These are phyloP conservation scores for Pseudozyma tsukubaensis DNA, from an alignment of 1,284 basidiomycete species.

Conservation along the genomic window DNA sequence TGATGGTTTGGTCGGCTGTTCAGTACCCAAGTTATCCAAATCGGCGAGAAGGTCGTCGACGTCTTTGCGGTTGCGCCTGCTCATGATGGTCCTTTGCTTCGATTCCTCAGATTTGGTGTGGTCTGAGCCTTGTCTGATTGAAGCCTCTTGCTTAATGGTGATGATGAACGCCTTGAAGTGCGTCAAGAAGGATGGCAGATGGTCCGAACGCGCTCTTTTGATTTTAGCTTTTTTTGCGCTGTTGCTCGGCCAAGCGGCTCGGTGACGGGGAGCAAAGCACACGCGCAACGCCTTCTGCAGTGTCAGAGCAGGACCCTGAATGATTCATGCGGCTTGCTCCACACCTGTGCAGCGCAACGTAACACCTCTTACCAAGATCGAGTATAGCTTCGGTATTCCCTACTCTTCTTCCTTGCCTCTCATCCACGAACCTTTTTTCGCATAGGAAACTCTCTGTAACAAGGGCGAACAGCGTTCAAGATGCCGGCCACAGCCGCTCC, in stretches of 20 bases:
- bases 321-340: constrained; percentile 10
- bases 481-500: background rate
- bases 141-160: too few species aligned
- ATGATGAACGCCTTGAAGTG: background rate
- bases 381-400: background rate
- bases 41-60: constrained; percentile 67
- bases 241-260: background rate
- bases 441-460: background rate
- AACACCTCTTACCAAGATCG: too few species aligned
- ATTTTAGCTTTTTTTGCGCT: background rate
- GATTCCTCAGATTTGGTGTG: background rate
- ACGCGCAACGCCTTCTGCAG: constrained; percentile 3
- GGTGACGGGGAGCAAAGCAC: background rate
- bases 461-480: background rate
- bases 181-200: constrained; percentile 6
- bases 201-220: constrained; percentile 16
- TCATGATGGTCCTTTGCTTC: constrained; percentile 14
- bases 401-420: background rate
- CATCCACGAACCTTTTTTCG: background rate
- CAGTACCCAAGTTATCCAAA: constrained; percentile 59
- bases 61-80: constrained; percentile 52
- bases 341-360: constrained; percentile 2
- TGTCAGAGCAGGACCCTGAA: constrained; percentile 20
- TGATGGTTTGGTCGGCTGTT: constrained; percentile 23
- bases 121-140: background rate